phyloP scores from a whole-genome alignment of 331 rosid species.

The Cydonia oblonga region DNA sequence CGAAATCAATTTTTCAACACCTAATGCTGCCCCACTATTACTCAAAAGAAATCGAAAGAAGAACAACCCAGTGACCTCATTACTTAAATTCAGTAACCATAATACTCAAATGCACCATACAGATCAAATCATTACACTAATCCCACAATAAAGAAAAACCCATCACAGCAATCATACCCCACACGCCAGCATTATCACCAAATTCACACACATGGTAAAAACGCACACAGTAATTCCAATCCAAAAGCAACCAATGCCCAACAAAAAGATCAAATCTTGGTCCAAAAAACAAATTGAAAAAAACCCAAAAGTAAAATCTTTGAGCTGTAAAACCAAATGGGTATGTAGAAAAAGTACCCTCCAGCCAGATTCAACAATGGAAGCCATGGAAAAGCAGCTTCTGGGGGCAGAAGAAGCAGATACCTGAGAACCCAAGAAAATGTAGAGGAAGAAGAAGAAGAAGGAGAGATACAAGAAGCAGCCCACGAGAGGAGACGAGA shows the following conservation, averaged over 20 bases:
- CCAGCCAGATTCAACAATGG: conserved; percentile 76
- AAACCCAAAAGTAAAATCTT: background rate
- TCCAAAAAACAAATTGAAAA: background rate
- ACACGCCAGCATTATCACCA: background rate
- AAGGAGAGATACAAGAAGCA: background rate
- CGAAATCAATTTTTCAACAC: background rate
- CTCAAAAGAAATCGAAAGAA: background rate
- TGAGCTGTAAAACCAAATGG: background rate
- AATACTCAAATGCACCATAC: conserved; percentile 1
- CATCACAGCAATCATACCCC: conserved; percentile 3
- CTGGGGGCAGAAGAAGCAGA: background rate
- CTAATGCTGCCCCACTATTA: background rate
- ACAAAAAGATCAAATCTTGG: conserved; percentile 22
- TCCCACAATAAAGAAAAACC: background rate
- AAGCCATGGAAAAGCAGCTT: conserved; percentile 42
- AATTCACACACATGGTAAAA: background rate
- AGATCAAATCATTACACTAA: conserved; percentile 1
- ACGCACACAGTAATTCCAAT: background rate
- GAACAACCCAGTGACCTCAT: background rate
- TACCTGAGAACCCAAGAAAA: background rate
- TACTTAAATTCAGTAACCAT: background rate
- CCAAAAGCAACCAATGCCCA: conserved; percentile 6
- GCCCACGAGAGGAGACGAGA: conserved; percentile 18
- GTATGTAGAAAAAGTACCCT: conserved; percentile 29
- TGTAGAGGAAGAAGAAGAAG: background rate